These are phyloP conservation scores for Adansonia rubrostipa DNA, from an alignment of 441 rosid species.

Conservation along the genomic window DNA sequence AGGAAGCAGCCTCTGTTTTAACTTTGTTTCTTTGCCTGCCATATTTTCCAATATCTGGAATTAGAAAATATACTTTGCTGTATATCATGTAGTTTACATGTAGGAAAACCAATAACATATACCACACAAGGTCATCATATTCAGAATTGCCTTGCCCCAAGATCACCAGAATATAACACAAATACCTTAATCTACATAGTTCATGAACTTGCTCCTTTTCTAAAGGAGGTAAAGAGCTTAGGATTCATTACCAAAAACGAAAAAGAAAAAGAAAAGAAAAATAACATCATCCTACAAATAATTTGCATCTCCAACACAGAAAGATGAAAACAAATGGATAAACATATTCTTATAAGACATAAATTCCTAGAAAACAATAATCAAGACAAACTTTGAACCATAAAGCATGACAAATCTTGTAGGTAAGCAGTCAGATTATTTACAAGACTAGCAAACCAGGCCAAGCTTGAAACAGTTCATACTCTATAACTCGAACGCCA, in stretches of 20 bases:
- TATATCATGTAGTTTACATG: background rate
- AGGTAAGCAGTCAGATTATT: background rate
- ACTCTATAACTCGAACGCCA: background rate
- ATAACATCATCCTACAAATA: background rate
- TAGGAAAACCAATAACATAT: background rate
- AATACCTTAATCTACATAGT: background rate
- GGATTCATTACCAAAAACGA: no score
- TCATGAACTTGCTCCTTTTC: background rate
- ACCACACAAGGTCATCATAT: background rate
- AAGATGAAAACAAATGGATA: background rate
- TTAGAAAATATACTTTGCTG: slow-evolving; percentile 8
- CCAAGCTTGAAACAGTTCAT: background rate
- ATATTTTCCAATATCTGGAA: slow-evolving; percentile 25
- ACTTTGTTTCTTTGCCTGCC: slow-evolving; percentile 48
- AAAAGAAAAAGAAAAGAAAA: background rate
- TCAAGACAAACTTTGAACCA: background rate
- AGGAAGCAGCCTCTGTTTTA: slow-evolving; percentile 10
- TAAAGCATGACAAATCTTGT: slow-evolving; percentile 15
- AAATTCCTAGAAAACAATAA: slow-evolving; percentile 1
- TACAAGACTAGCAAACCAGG: background rate
- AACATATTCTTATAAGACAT: background rate
- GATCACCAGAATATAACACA: background rate
- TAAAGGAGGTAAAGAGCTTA: background rate
- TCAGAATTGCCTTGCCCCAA: background rate
- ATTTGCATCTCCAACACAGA: background rate